A percentile compares a stretch with the other conserved stretches of the same genome.
Conservation (phyloP, 192 early-diverging fungal species). For the Cetraspora pellucida region DNA sequence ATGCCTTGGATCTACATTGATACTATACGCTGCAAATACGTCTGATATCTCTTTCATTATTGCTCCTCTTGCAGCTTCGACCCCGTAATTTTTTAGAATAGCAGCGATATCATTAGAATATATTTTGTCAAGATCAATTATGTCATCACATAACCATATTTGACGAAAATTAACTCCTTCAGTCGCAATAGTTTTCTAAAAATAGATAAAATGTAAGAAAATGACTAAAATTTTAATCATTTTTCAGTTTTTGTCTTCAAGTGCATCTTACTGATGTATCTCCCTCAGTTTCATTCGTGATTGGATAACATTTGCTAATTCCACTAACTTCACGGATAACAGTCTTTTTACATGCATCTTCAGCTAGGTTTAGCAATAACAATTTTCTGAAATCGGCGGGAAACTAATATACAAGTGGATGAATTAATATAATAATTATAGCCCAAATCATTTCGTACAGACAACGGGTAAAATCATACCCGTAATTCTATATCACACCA, state of each 20-base stretch:
- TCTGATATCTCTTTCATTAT: constrained; percentile 90
- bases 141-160: constrained; percentile 78
- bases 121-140: constrained; percentile 85
- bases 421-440: not conserved
- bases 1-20: constrained; percentile 92
- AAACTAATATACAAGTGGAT: constrained; percentile 55
- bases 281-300: constrained; percentile 75
- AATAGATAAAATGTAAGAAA: constrained; percentile 34
- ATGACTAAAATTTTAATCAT: not conserved
- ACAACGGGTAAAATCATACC: constrained; percentile 17
- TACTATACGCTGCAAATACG: constrained; percentile 95
- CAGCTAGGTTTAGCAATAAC: constrained; percentile 88
- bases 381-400: constrained; percentile 89
- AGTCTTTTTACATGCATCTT: constrained; percentile 70
- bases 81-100: constrained; percentile 90
- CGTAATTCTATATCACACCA: constrained; percentile 84
- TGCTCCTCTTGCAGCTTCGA: constrained; percentile 91
- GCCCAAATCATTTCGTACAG: not conserved
- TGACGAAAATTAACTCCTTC: constrained; percentile 92
- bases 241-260: not conserved
- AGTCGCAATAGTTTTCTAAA: constrained; percentile 67
- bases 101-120: constrained; percentile 98
- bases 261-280: constrained; percentile 64
- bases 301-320: constrained; percentile 78
- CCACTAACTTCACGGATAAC: constrained; percentile 87